Base-by-base conservation (phyloP, 1,139 yeast species). In the Geotrichum europaeum region DNA sequence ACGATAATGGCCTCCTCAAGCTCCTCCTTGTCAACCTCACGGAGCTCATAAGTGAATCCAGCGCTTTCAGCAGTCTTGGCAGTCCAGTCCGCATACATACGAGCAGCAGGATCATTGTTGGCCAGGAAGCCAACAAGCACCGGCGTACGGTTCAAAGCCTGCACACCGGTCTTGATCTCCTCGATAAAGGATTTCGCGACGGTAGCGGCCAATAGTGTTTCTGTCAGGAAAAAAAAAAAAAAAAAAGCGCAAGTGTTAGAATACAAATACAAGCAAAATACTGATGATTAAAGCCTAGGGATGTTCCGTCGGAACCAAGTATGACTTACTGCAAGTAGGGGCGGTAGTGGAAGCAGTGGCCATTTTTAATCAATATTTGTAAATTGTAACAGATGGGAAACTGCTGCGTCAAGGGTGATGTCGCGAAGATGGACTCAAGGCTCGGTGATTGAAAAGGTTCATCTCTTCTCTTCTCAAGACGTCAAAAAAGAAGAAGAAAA, bases 51-150 rank as follows among this genome's bases (percentile, higher is more conserved):
- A 40, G 82, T 78, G 76, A 94, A 91, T 0, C 99, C 99, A 60
- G 90, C 77, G 22, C 87, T 84, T 68, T 84, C 87, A 66, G 96
- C 86, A 0, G 98, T 92, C 73, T 90, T 92, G 45, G 87, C 89
- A 0, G 99, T 94, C 97, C 97, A 94, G 60, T 85, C 85, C 53
- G 99, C 99, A 72, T 94, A 94, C 88, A 87, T 87, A 70, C 81
- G 82, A 3, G 97, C 98, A 10, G 98, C 97, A 1, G 98, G 98
- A 69, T 94, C 99, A 28, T 81, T 79, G 72, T 94, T 94, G 32
- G 98, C 98, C 57, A 94, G 78, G 64, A 94, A 84, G 0, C 99
- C 99, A 47, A 92, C 97, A 57, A 94, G 78, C 67, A 82, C 83
- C 7, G 98, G 98, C 60, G 78, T 76, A 34, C 77, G 67, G 1